These are phyloP conservation scores for Mycena maculata DNA, from an alignment of 768 basidiomycete species.

Conservation along the genomic window DNA sequence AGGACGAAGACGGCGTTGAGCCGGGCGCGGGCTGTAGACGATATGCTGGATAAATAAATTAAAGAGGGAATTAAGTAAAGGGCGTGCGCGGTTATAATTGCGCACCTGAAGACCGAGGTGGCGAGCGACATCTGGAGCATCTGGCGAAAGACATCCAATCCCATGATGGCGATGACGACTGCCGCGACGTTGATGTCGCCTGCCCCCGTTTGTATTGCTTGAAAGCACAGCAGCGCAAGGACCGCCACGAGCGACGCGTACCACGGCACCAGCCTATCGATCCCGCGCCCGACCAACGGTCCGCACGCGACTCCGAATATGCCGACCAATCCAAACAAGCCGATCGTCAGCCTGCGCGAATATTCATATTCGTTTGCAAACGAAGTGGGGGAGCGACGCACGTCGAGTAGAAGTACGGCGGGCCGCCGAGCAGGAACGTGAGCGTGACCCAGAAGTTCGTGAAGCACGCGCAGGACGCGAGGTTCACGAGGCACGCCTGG, in stretches of 20 bases:
- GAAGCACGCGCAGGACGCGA: constrained; percentile 60
- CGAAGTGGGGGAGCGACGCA: constrained; percentile 26
- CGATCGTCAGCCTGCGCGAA: constrained; percentile 52
- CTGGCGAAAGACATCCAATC: constrained; percentile 82
- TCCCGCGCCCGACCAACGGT: constrained; percentile 73
- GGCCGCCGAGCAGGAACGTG: constrained; percentile 70
- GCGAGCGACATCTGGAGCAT: constrained; percentile 76
- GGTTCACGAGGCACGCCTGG: constrained; percentile 59
- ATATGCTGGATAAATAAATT: constrained; percentile 45
- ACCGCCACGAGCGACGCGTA: constrained; percentile 73
- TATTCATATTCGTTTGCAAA: neutral
- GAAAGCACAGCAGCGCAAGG: constrained; percentile 59
- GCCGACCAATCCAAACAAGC: constrained; percentile 81
- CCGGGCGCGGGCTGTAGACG: constrained; percentile 67
- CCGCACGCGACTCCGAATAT: constrained; percentile 77
- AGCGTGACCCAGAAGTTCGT: constrained; percentile 60
- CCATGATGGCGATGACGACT: constrained; percentile 75
- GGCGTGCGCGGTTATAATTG: too few relatives aligned
- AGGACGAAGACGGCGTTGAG: constrained; percentile 83
- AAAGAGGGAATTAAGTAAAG: too few relatives aligned
- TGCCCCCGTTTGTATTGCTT: constrained; percentile 73
- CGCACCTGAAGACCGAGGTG: constrained; percentile 67
- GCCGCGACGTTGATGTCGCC: constrained; percentile 78
- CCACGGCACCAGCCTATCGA: constrained; percentile 84
- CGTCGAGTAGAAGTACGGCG: constrained; percentile 67